Evolutionary conservation across 2,329 filamentous ascomycete genomes (phyloP), one percentile per base, ranked within the genome.

Genomic region (Pestalotiopsis fici): DNA sequence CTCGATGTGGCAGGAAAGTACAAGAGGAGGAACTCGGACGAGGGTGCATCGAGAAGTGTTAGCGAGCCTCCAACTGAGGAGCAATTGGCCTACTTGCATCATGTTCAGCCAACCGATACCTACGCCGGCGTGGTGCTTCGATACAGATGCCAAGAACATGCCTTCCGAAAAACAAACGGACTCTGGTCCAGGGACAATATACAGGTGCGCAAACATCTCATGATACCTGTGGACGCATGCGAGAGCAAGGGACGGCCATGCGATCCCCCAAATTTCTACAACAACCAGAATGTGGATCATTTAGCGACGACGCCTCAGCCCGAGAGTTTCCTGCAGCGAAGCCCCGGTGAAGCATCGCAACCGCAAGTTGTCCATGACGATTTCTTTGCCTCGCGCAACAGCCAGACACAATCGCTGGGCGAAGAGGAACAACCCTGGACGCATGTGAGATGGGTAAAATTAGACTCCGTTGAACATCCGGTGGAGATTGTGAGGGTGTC

Each of bases 131-230:
- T 99, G 63, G 92, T 96, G 64, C 90, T 99, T 71, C 93, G 91
- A 73, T 99, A 97, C 79, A 91, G 93, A 73, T 98, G 95, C 78
- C 89, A 93, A 70, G 90, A 94, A 66, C 91, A 95, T 60, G 87
- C 92, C 2, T 90, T 99, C 71, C 88, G 93, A 67, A 96, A 93
- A 77, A 90, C 94, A 50, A 99, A 99, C 77, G 90, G 96, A 12
- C 90, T 99, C 75, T 99, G 96, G 96, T 93, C 94, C 6, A 93
- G 94, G 70, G 96, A 98, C 76, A 94, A 90, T 70, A 91, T 98
- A 43, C 95, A 98, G 77, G 89, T 90, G 60, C 90, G 95, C 68
- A 93, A 93, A 74, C 91, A 89, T 70, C 86, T 99, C 18, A 86
- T 95, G 9, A 83, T 99, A 64, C 96, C 96, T 0, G 93, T 98